Conservation (phyloP, 495 filamentous ascomycete genomes). For the Patellaria atrata region DNA sequence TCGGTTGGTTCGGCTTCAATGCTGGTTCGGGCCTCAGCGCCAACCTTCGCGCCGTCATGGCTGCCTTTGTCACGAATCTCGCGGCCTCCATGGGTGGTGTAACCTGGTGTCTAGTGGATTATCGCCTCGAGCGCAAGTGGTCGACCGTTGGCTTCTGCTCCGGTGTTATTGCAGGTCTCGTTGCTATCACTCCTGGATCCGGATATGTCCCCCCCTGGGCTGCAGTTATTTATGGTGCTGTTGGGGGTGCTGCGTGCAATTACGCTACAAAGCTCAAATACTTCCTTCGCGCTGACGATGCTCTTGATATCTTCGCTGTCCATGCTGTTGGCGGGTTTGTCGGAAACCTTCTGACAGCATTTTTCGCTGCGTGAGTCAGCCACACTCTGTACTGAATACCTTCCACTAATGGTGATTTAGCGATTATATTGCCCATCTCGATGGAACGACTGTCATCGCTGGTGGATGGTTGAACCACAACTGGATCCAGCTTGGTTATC, state of each 20-base stretch:
- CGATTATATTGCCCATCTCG: slow-evolving; percentile 81
- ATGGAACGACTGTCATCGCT: slow-evolving; percentile 52
- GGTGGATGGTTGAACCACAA: slow-evolving; percentile 87
- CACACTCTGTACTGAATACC: neutral
- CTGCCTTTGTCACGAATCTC: slow-evolving; percentile 56
- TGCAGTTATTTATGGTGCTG: slow-evolving; percentile 76
- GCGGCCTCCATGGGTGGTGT: slow-evolving; percentile 77
- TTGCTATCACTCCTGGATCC: slow-evolving; percentile 85
- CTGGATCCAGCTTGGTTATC: slow-evolving; percentile 79
- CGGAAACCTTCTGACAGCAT: slow-evolving; percentile 75
- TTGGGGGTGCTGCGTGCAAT: slow-evolving; percentile 76
- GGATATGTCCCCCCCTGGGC: slow-evolving; percentile 87
- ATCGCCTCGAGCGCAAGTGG: slow-evolving; percentile 89
- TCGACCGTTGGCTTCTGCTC: slow-evolving; percentile 95
- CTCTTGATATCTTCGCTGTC: slow-evolving; percentile 87
- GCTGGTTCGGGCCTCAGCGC: slow-evolving; percentile 81
- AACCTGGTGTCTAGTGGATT: slow-evolving; percentile 92
- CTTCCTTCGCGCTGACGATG: slow-evolving; percentile 71
- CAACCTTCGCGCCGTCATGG: slow-evolving; percentile 77
- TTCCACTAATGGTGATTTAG: slow-evolving; percentile 25
- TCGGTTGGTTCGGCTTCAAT: slow-evolving; percentile 99
- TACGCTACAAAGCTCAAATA: slow-evolving; percentile 97
- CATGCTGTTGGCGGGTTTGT: slow-evolving; percentile 79
- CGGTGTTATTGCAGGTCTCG: slow-evolving; percentile 80
- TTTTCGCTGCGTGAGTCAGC: slow-evolving; percentile 69